Evolutionary conservation across 768 basidiomycete genomes (phyloP).

Genomic region (Boletus rubescentipes): DNA sequence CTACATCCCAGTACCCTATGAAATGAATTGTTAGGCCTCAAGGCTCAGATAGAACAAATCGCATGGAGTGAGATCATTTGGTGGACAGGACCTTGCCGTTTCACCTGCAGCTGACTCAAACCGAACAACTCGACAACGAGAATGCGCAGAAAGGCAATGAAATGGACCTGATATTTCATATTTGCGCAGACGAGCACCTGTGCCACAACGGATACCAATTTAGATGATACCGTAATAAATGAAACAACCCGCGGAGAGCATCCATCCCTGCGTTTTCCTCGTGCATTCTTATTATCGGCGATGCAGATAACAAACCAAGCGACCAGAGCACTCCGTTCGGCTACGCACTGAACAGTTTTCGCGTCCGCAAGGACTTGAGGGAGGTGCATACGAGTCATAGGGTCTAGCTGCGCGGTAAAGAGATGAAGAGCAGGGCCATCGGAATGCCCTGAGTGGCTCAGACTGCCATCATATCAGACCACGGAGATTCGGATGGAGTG

Average conservation of each 20-base stretch:
- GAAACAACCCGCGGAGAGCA: not conserved
- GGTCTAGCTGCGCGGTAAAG: conserved; percentile 10
- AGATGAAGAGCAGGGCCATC: conserved; percentile 6
- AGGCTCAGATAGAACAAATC: not conserved
- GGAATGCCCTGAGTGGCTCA: not conserved
- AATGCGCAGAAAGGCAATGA: not conserved
- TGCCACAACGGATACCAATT: conserved; percentile 11
- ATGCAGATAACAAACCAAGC: conserved; percentile 1
- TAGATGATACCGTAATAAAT: conserved; percentile 5
- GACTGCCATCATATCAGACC: not conserved
- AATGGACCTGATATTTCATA: not conserved
- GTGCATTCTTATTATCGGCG: conserved; percentile 1
- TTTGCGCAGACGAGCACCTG: not conserved
- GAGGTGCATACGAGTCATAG: conserved; percentile 10
- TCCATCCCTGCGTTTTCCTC: conserved; percentile 13
- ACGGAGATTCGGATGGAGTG: not conserved
- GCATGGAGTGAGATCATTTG: no score
- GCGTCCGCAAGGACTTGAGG: not conserved
- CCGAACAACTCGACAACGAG: not conserved
- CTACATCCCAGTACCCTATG: not conserved
- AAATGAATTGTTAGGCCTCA: not conserved
- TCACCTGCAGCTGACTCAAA: not conserved
- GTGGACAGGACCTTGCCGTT: not conserved
- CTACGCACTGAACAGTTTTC: not conserved
- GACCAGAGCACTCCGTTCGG: not conserved